Conservation (phyloP, 495 filamentous ascomycete species). For the Penicillium mononematosum region DNA sequence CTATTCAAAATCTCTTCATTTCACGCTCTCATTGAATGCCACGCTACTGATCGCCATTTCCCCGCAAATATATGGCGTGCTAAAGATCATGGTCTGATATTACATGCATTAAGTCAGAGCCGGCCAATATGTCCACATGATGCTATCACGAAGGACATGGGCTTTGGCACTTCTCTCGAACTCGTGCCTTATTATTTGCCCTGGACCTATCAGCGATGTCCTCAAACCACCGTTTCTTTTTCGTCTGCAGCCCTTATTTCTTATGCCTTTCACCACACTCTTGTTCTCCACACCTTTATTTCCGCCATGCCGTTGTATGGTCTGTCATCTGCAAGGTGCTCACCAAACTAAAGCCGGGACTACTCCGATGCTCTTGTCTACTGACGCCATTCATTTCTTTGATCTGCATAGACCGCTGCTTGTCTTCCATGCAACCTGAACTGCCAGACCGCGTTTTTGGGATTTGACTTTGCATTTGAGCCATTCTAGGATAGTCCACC, state of each 20-base stretch:
- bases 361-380: slow-evolving; percentile 5
- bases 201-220: slow-evolving; percentile 9
- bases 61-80: slow-evolving; percentile 23
- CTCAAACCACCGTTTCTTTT: slow-evolving; percentile 2
- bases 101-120: slow-evolving; percentile 5
- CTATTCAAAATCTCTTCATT: neutral
- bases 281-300: slow-evolving; percentile 29
- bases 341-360: slow-evolving; percentile 2
- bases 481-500: slow-evolving; percentile 7
- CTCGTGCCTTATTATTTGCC: neutral
- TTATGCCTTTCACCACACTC: slow-evolving; percentile 12
- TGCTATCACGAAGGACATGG: slow-evolving; percentile 19
- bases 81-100: slow-evolving; percentile 8
- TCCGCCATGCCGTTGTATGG: slow-evolving; percentile 23
- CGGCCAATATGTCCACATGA: slow-evolving; percentile 24
- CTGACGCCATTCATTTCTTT: slow-evolving; percentile 14
- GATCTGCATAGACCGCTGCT: slow-evolving; percentile 34
- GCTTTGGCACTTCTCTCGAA: slow-evolving; percentile 13
- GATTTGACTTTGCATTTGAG: slow-evolving; percentile 8
- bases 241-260: neutral
- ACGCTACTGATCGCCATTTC: slow-evolving; percentile 24
- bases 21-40: neutral
- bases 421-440: slow-evolving; percentile 26
- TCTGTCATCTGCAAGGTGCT: slow-evolving; percentile 23
- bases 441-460: slow-evolving; percentile 13